These are phyloP conservation scores for Saitozyma sp. DNA, from an alignment of 768 basidiomycete genomes.

Conservation along the genomic window DNA sequence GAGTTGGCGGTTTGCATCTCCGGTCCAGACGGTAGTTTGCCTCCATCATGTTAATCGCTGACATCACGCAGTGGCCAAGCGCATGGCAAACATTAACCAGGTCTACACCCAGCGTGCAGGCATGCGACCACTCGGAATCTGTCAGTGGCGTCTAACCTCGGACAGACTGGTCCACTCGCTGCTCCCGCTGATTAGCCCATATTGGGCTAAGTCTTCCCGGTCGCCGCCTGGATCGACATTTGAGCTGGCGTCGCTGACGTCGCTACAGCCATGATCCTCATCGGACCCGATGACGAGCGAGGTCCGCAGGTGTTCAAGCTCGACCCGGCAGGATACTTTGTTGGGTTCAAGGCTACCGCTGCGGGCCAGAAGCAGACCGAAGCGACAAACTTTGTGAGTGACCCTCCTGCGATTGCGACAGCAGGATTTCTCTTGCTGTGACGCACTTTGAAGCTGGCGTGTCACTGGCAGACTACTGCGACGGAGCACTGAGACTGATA, in stretches of 20 bases:
- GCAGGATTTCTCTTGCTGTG: neutral
- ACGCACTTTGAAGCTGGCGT: neutral
- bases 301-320: slow-evolving; percentile 99
- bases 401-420: neutral
- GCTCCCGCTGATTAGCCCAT: neutral
- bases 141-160: slow-evolving; percentile 57
- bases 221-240: slow-evolving; percentile 94
- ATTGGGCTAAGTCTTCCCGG: too few relatives aligned
- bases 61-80: slow-evolving; percentile 64
- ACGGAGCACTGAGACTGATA: slow-evolving; percentile 9
- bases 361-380: slow-evolving; percentile 94
- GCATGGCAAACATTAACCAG: slow-evolving; percentile 96
- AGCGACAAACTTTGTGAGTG: slow-evolving; percentile 78
- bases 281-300: slow-evolving; percentile 83
- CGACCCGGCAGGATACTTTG: slow-evolving; percentile 97
- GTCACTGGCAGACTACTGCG: too few relatives aligned
- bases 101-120: slow-evolving; percentile 97
- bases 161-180: neutral
- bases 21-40: neutral
- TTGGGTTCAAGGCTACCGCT: slow-evolving; percentile 95
- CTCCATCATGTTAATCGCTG: neutral
- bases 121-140: slow-evolving; percentile 94
- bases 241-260: slow-evolving; percentile 57
- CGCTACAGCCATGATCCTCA: slow-evolving; percentile 83
- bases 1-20: slow-evolving; percentile 15